Evolutionary conservation across 1,284 basidiomycete genomes (phyloP), one percentile per base, ranked within the genome.

Genomic region (Limonomyces culmigenus): DNA sequence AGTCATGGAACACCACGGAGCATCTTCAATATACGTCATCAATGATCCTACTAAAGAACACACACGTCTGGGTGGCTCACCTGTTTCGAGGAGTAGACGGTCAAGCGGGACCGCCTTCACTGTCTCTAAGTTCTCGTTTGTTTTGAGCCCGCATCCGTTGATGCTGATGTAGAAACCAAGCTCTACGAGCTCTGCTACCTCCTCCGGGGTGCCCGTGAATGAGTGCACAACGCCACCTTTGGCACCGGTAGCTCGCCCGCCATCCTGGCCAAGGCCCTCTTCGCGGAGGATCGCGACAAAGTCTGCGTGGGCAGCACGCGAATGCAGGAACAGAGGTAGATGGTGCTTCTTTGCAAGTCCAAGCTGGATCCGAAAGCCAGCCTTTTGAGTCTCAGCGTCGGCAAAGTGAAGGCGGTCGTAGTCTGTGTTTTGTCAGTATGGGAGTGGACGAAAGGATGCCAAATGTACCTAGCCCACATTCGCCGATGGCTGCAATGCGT

Each of bases 111-210:
- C 70, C 2, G 61, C 52, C 39, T 67, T 67, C 5, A 73, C 63
- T 2, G 71, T 65, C 1, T 64, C 56, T 1, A 92, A 55, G 45
- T 84, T 85, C 34, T 77, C 74, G 29, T 66, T 60, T 0, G 81
- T 86, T 56, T 91, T 92, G 43, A 93, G 55, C 2, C 77, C 79
- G 51, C 88, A 91, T 1, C 87, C 86, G 44, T 89, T 89, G 38
- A 87, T 54, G 37, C 76, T 74, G 16, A 17, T 32, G 33, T 38
- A n/a, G 17, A 20, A 19, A 11, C 12, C n/a, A 19, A 13, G 33
- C 6, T 39, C 8, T 15, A 51, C 37, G 38, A 86, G 56, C 49
- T 92, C 81, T 5, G 57, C 48, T 33, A 71, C 71, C 51, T 92
- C 85, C 17, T 66, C 63, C 1, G 50, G 43, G 0, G 68, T 71